Evolutionary conservation across 2,329 filamentous ascomycete genomes (phyloP), one percentile per base, ranked within the genome.

Genomic region (Hymenoscyphus linearis): DNA sequence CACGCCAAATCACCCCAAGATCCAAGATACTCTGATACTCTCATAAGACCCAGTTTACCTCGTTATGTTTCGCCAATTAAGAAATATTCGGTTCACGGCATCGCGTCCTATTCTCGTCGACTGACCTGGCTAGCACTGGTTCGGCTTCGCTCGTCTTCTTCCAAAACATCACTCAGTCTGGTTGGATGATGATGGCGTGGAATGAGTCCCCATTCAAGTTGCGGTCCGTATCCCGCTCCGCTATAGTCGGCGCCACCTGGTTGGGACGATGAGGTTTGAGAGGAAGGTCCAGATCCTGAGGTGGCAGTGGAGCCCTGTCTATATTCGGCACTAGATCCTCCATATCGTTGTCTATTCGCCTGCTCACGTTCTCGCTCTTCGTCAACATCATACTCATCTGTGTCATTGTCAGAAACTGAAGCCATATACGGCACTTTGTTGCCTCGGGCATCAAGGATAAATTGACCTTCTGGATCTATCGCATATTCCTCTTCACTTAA

Each of bases 141-240:
- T 25, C 89, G 84, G 72, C 89, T 90, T 57, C 86, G 81, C 75
- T 96, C 91, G 67, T 95, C 90, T 65, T 96, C 88, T 71, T 91
- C 91, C 71, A 95, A 82, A 31, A 96, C 92, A 75, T 96, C 92
- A 73, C 91, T 96, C 65, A 96, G 78, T 60, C 93, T 80, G 9
- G 92, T 96, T 0, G 92, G 92, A 75, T 96, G 91, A 67, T 95
- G 90, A 74, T 96, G 92, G 60, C 86, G 83, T 26, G 88, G 87
- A 65, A 91, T 79, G n/a, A 77, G 76, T 65, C 95, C 90, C 90
- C 91, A 96, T 16, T 84, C 87, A 2, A 85, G 81, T 1, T 83
- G 82, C 1, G 80, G 74, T 1, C 84, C 82, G 74, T 87, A 91
- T 25, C 82, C 85, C 52, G 84, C 77, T 52, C 87, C 88, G 4